Base-by-base conservation (phyloP, 495 filamentous ascomycete genomes). In the Neurospora tetrasperma region DNA sequence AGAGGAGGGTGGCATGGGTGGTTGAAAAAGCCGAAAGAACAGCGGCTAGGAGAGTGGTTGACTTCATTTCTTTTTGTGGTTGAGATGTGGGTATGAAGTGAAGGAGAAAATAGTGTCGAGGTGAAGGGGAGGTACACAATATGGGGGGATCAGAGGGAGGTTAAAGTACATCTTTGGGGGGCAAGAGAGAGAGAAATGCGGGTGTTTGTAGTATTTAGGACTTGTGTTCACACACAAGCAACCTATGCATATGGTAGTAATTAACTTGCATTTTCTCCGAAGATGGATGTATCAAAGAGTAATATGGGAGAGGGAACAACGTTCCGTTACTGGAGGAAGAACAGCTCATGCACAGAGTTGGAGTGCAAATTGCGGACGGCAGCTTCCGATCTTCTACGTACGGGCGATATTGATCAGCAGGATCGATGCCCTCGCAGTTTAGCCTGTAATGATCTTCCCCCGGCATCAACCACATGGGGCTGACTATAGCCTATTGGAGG, bases 1-100 rank as follows among this genome's bases (percentile, higher is more conserved):
- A 89, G 68, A 90, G 79, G 44, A 90, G 81, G 2, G 84, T 81
- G 20, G 78, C 84, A 14, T 75, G 42, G 70, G 76, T 78, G 6
- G 7, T 2, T 0, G 27, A 5, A 27, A 18, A 12, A 5, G 72
- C 70, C 1, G 70, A 76, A 44, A 70, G 69, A 20, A 70, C 31
- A 42, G 75, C 59, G 69, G 75, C 16, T 9, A 77, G 48, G 40
- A 74, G 48, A 8, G 70, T n/a, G 43, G 73, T 59, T 42, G 70
- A 40, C 72, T 77, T 80, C 80, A 83, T 81, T 40, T n/a, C 40
- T 81, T 40, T n/a, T 42, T 76, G 46, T 41, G 40, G 10, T 16
- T 18, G n/a, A 0, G 40, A 14, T 38, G 39, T 41, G 40, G 11
- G 9, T 20, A 18, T 5, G 40, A 46, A 38, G 0, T 5, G n/a